These are phyloP conservation scores for Theileria orientalis DNA, from an alignment of 169 alveolate genomes.

Conservation along the genomic window DNA sequence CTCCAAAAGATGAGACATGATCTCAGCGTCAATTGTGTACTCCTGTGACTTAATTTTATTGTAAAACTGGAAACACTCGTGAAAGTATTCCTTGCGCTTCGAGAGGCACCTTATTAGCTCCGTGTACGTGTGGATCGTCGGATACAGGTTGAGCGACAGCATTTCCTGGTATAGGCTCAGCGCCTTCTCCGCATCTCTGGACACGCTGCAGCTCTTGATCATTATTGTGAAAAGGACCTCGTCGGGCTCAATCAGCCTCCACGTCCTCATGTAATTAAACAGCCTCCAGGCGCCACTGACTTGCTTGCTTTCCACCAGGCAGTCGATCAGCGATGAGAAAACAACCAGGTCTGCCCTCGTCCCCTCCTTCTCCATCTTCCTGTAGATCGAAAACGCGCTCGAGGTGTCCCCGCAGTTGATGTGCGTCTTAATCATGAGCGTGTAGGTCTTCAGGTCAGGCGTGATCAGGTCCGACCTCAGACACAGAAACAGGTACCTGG, in stretches of 20 bases:
- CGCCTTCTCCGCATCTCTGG: constrained; percentile 79
- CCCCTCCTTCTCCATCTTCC: constrained; percentile 80
- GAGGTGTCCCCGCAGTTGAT: constrained; percentile 64
- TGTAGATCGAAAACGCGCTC: constrained; percentile 72
- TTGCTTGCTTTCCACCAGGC: constrained; percentile 64
- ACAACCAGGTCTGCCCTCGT: constrained; percentile 70
- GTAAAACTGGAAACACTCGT: constrained; percentile 75
- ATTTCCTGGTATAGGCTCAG: constrained; percentile 75
- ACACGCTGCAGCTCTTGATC: constrained; percentile 75
- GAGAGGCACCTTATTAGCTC: constrained; percentile 72
- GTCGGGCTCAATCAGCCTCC: constrained; percentile 82
- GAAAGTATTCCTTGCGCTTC: constrained; percentile 61
- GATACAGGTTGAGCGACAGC: constrained; percentile 59
- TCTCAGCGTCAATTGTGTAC: constrained; percentile 53
- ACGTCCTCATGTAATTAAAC: constrained; percentile 75
- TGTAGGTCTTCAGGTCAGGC: constrained; percentile 76
- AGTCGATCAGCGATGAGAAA: constrained; percentile 78
- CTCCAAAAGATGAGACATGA: constrained; percentile 23
- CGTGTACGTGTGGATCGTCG: constrained; percentile 79
- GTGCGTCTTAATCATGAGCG: constrained; percentile 76
- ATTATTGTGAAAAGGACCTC: constrained; percentile 80
- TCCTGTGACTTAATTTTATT: constrained; percentile 76
- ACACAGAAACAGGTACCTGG: constrained; percentile 74
- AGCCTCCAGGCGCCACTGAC: constrained; percentile 75
- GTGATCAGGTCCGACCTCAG: constrained; percentile 70